Base-by-base conservation (phyloP, 495 filamentous ascomycete genomes). In the Hypoxylon rickii region DNA sequence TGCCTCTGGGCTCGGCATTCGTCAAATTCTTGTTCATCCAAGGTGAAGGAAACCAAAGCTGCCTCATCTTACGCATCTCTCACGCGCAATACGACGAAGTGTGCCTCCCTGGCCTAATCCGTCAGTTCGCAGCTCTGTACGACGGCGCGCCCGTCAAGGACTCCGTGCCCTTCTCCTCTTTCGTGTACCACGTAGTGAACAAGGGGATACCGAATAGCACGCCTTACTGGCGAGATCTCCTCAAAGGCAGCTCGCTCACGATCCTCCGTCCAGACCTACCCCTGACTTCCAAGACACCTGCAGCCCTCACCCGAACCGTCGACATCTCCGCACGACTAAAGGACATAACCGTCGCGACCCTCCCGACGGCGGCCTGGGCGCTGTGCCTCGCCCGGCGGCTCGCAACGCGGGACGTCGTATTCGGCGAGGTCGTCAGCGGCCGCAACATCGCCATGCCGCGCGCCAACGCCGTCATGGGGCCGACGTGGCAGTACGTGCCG, bases 51-150 rank as follows among this genome's bases (percentile, higher is more conserved):
- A 74, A 69, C 11, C 67, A 78, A 31, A 73, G 82, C 64, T 80
- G 78, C n/a, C 84, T 91, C 36, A 68, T 82, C 47, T 74, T 91
- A 42, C 77, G 86, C 3, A 76, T 90, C 3, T 89, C 86, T 0
- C 88, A 91, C 65, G 85, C 88, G 0, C 88, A 90, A 48, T 91
- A 87, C 61, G 88, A 90, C 58, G 88, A 85, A 29, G 78, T 89
- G 1, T 89, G 81, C 60, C 75, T 91, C 3, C 79, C 86, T 0
- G 75, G 75, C 24, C 79, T 89, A 13, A 76, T 89, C 44, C 77
- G 33, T 26, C 70, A 78, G 51, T 67, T 78, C 5, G 65, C 69
- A 1, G 52, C 59, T 2, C 43, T 78, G 0, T 77, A 76, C 43
- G 43, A 69, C 7, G 70, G 60, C 29, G 34, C 15, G 7, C 43